Evolutionary conservation across 1,284 basidiomycete genomes (phyloP).

Genomic region (Naganishia sp.): DNA sequence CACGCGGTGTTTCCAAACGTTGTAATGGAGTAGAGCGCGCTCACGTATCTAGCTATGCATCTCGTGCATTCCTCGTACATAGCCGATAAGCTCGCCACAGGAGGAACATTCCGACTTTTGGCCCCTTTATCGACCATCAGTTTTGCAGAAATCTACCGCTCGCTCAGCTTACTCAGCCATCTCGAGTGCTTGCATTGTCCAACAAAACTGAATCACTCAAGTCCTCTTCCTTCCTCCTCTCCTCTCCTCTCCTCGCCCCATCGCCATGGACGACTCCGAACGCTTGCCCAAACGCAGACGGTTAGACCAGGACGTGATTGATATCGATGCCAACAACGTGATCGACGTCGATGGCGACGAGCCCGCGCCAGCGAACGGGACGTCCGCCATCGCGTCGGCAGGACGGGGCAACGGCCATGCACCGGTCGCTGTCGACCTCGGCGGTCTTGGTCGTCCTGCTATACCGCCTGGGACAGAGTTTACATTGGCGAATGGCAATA

Average conservation of each 20-base stretch:
- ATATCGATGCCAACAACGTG: conserved; percentile 7
- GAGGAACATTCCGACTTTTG: no score
- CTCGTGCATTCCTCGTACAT: no score
- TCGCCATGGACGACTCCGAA: conserved; percentile 10
- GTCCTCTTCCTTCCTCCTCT: not conserved
- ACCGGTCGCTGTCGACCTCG: conserved; percentile 2
- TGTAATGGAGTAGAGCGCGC: no score
- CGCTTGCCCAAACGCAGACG: conserved; percentile 9
- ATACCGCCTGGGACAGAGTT: not conserved
- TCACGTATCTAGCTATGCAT: no score
- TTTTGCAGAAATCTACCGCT: not conserved
- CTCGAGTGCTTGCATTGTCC: no score
- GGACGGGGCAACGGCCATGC: not conserved
- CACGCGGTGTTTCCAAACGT: no score
- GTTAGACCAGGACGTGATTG: conserved; percentile 1
- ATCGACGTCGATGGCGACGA: conserved; percentile 5
- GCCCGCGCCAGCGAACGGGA: not conserved
- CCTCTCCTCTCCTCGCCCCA: not conserved
- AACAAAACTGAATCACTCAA: no score
- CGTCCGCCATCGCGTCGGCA: not conserved
- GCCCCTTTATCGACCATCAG: not conserved
- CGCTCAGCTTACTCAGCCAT: no score
- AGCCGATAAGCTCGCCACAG: no score
- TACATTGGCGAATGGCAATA: not conserved
- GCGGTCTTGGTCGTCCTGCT: not conserved